Evolutionary conservation across 805 yeast species (phyloP), one percentile per base, ranked within the genome.

Genomic region (Danielia oregonensis): DNA sequence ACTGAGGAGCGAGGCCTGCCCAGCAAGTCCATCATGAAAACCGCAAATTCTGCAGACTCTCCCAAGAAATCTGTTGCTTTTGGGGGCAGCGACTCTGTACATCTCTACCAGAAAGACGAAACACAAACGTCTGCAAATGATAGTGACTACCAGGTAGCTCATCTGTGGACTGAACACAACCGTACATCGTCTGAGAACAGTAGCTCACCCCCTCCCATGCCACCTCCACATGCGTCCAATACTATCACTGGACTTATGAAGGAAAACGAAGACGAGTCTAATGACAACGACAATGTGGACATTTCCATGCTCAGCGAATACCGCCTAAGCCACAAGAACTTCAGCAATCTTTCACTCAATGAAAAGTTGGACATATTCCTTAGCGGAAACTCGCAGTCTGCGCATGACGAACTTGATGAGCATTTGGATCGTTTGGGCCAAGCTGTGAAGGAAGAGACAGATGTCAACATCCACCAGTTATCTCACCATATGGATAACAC

Each of bases 251-350:
- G 51, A 4, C 42, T 46, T 8, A 35, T 46, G 24, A 17, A 27
- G 9, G 13, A 27, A 22, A 15, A 12, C 44, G 77, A 78, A 48
- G 54, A 54, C 6, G 72, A 67, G 33, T 70, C 69, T 1, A 75
- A 70, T 17, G 73, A 69, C 26, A 23, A 27, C 16, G 44, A 43
- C 7, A 44, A 41, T 17, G 35, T 29, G 12, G 46, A 44, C 11
- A 32, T 37, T 14, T 70, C 74, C 19, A 79, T 82, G 47, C 85
- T 89, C 60, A 81, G 88, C 42, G 33, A 34, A 17, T 34, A 38
- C 30, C 25, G 29, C 15, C 39, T 56, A 22, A 49, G 45, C 56
- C 59, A 42, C 40, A 37, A 47, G 26, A 40, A 52, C 35, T 46
- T 46, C 48, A 38, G 60, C 49, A 51, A 58, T 56, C 31, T 65